Evolutionary conservation across 169 alveolate genomes (phyloP), one percentile per base, ranked within the genome.

Genomic region (Pseudocohnilembus persalinus): DNA sequence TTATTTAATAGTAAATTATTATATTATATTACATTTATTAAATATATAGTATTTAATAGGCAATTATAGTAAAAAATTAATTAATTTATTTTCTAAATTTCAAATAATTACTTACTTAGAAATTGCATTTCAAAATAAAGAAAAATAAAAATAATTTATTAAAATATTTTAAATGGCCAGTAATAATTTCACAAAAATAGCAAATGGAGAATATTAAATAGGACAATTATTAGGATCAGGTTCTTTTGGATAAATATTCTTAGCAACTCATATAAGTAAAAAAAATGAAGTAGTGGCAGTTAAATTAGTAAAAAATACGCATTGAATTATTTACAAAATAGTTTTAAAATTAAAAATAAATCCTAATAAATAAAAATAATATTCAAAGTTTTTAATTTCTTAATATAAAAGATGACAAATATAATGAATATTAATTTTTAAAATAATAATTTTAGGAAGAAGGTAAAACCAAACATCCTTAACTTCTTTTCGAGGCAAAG

Each of bases 401-500:
- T n/a, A n/a, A n/a, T n/a, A n/a, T n/a, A n/a, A n/a, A n/a, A n/a
- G n/a, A n/a, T n/a, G n/a, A n/a, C n/a, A n/a, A n/a, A n/a, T n/a
- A n/a, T n/a, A n/a, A n/a, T n/a, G n/a, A n/a, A n/a, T n/a, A n/a
- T n/a, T n/a, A n/a, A n/a, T n/a, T n/a, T n/a, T n/a, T n/a, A n/a
- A n/a, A n/a, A n/a, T n/a, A n/a, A n/a, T 11, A 49, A 49, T 49
- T 11, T 11, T 49, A 49, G 73, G 94, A 93, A 78, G 85, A 84
- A 68, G 93, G 89, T 1, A 77, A 77, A 28, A 87, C 92, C 30
- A 88, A 88, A 63, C 89, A 92, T 68, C 94, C 93, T 34, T 83
- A 89, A 80, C 87, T 92, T 65, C 79, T 89, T 82, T 91, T 87
- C 75, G 96, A 92, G 82, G 85, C 86, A 6, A 78, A 88, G 64